Evolutionary conservation across 805 yeast species (phyloP), one percentile per base, ranked within the genome.

Genomic region (Maudiozyma pseudohumilis): DNA sequence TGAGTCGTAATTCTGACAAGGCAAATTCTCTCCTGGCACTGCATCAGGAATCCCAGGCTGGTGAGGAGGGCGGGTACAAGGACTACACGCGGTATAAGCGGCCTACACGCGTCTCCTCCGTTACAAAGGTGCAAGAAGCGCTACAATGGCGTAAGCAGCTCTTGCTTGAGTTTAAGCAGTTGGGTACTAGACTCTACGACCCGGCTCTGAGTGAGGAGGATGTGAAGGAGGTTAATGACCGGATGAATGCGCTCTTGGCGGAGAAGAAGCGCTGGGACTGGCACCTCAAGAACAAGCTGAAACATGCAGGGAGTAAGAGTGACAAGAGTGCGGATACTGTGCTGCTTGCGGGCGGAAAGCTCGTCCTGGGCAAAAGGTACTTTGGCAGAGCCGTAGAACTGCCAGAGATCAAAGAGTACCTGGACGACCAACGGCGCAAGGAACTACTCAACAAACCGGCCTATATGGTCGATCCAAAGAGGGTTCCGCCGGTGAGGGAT

Each of bases 301-400:
- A 16, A 9, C 7, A 18, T 16, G 7, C 29, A 3, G n/a, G 12
- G 16, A 12, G 22, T n/a, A 0, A 22, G 46, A 38, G 27, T 40
- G 34, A 19, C 9, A 24, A 20, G 10, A 12, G 12, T 9, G 5
- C 12, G 5, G n/a, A 29, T 10, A 29, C 23, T 35, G 6, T 13
- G 35, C 35, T 27, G 12, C 5, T 34, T 18, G 26, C 44, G 7
- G 44, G 48, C 17, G 58, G 59, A 5, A 60, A 56, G 19, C 38
- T 49, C 2, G 53, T 72, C 1, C 64, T 69, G 28, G 86, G 86
- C 0, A 75, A 75, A 45, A 62, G 80, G 39, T 88, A 82, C 57
- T 88, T 75, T 59, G 96, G 96, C 0, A 60, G 95, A 34, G 95
- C 95, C 0, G 67, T 74, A 36, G 89, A 85, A 31, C 60, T 87